phyloP scores from a whole-genome alignment of 495 filamentous ascomycete species.

The Penicillium angulare region DNA sequence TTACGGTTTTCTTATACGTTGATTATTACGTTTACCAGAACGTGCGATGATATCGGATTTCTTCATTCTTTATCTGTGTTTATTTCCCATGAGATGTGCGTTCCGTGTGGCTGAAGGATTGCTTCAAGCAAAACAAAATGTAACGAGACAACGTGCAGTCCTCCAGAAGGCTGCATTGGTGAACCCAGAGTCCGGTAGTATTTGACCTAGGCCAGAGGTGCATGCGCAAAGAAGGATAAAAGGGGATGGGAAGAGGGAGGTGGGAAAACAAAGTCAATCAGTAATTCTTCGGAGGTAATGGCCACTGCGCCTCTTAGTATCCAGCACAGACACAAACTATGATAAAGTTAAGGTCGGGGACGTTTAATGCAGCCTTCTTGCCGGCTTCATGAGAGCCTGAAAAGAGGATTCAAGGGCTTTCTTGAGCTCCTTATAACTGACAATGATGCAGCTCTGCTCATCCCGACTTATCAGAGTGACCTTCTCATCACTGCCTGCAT shows the following conservation, averaged over 20 bases:
- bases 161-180: neutral
- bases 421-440: slow-evolving; percentile 85
- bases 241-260: neutral
- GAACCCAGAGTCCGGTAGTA: neutral
- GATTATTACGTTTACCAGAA: slow-evolving; percentile 4
- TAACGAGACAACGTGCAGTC: neutral
- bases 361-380: slow-evolving; percentile 42
- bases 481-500: slow-evolving; percentile 85
- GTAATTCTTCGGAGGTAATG: neutral
- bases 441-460: slow-evolving; percentile 79
- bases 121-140: slow-evolving; percentile 1
- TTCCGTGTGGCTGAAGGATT: slow-evolving; percentile 1
- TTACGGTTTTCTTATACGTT: neutral
- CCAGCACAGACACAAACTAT: neutral
- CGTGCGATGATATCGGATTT: slow-evolving; percentile 11
- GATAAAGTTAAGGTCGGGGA: neutral
- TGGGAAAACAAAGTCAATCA: neutral
- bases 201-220: neutral
- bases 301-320: neutral
- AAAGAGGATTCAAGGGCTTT: slow-evolving; percentile 76
- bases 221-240: neutral
- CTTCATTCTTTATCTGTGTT: slow-evolving; percentile 29
- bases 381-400: slow-evolving; percentile 66
- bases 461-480: slow-evolving; percentile 83
- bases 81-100: slow-evolving; percentile 20